A percentile compares a stretch with the other conserved stretches of the same genome.
Conservation (phyloP, 2,329 filamentous ascomycete genomes). For the Paracoccidioides brasiliensis region DNA sequence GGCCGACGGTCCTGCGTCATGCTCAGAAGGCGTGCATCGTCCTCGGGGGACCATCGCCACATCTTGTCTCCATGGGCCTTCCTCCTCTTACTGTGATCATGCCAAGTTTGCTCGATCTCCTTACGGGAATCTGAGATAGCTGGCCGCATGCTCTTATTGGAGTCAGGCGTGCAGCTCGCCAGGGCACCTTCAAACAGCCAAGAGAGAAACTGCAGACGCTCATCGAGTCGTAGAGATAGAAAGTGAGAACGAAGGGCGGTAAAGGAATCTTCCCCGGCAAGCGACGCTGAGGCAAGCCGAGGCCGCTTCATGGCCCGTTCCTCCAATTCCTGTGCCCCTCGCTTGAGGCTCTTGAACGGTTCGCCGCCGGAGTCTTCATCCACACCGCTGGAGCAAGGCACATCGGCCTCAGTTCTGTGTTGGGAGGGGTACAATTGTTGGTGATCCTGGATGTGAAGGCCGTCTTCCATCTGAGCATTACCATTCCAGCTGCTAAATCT, state of each 20-base stretch:
- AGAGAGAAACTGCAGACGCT: neutral
- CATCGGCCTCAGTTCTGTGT: neutral
- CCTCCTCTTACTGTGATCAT: too few relatives aligned
- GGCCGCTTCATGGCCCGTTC: neutral
- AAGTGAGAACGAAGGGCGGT: conserved; percentile 1
- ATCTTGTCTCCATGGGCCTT: neutral
- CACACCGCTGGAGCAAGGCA: neutral
- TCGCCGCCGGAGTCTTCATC: neutral
- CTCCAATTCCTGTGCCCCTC: neutral
- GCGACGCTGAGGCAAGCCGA: neutral
- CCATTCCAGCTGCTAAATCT: neutral
- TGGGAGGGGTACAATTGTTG: neutral
- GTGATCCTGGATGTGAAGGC: neutral
- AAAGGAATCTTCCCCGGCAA: neutral
- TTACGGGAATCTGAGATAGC: too few relatives aligned
- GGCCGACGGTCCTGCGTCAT: conserved; percentile 1
- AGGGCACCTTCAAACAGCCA: neutral
- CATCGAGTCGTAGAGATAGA: neutral
- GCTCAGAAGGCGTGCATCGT: conserved; percentile 1
- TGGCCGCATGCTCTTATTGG: neutral
- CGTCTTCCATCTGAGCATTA: neutral
- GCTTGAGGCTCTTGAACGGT: neutral
- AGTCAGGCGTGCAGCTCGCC: neutral
- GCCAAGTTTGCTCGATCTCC: too few relatives aligned
- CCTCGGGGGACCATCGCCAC: conserved; percentile 1